phyloP scores from a whole-genome alignment of 192 early-diverging fungal species.

The Rhizoclosmatium sp. region DNA sequence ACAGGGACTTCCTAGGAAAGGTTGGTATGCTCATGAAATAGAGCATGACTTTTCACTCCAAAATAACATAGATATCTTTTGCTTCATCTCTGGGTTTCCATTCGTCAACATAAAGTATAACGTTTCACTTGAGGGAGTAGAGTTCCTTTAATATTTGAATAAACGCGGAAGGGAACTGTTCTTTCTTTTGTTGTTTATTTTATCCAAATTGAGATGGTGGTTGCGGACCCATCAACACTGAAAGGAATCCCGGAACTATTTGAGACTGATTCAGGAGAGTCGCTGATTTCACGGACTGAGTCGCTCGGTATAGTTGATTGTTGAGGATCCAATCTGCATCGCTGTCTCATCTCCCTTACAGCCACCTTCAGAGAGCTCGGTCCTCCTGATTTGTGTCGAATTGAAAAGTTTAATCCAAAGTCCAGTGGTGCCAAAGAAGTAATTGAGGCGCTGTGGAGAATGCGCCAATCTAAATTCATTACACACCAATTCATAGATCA shows the following conservation, averaged over 20 bases:
- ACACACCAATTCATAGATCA: conserved; percentile 63
- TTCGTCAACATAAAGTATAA: too few species aligned
- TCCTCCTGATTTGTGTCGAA: conserved; percentile 96
- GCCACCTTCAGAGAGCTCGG: conserved; percentile 84
- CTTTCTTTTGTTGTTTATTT: too few species aligned
- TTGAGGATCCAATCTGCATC: neutral
- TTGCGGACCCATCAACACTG: conserved; percentile 46
- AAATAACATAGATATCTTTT: too few species aligned
- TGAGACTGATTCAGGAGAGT: conserved; percentile 91
- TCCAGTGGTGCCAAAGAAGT: conserved; percentile 76
- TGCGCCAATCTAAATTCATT: conserved; percentile 1
- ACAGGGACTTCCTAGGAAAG: too few species aligned
- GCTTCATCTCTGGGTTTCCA: too few species aligned
- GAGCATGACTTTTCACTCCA: too few species aligned
- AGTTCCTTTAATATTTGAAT: too few species aligned
- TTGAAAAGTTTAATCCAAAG: conserved; percentile 91
- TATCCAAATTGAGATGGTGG: conserved; percentile 36
- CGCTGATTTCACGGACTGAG: conserved; percentile 85
- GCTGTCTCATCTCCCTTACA: neutral
- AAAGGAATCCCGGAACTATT: conserved; percentile 92
- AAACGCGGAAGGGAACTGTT: too few species aligned
- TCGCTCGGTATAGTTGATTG: conserved; percentile 79
- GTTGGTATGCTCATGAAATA: too few species aligned
- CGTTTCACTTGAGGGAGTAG: too few species aligned
- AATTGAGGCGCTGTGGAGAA: conserved; percentile 18